Conservation (phyloP, 345 rosid species). For the Syzygium aromaticum region DNA sequence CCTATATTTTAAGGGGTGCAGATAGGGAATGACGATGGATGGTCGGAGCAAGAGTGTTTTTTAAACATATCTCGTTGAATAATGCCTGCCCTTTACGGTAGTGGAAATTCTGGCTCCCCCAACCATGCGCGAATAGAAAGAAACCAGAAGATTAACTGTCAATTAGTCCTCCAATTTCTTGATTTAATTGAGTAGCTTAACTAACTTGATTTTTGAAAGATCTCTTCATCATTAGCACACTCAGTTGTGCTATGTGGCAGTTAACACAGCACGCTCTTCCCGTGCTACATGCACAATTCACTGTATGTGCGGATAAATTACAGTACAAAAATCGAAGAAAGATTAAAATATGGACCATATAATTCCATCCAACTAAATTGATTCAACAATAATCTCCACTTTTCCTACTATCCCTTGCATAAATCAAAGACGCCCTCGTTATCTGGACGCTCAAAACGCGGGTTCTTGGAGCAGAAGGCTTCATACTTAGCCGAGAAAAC, state of each 20-base stretch:
- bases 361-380: not conserved
- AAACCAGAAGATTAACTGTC: constrained; percentile 21
- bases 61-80: not conserved
- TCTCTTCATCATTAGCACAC: not conserved
- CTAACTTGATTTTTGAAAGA: not conserved
- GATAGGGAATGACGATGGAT: not conserved
- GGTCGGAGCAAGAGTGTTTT: not conserved
- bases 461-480: constrained; percentile 39
- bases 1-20: not conserved
- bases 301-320: not conserved
- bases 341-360: not conserved
- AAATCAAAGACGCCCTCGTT: constrained; percentile 51
- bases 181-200: not conserved
- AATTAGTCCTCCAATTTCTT: not conserved
- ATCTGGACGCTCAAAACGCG: constrained; percentile 38
- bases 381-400: not conserved
- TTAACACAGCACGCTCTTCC: not conserved
- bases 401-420: constrained; percentile 27
- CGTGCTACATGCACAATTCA: not conserved
- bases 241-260: not conserved
- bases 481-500: constrained; percentile 48
- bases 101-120: not conserved
- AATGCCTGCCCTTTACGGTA: not conserved
- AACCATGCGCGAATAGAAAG: not conserved
- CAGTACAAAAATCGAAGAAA: not conserved